phyloP scores from a whole-genome alignment of 805 yeast genomes.

The Scheffersomyces ergatensis region DNA sequence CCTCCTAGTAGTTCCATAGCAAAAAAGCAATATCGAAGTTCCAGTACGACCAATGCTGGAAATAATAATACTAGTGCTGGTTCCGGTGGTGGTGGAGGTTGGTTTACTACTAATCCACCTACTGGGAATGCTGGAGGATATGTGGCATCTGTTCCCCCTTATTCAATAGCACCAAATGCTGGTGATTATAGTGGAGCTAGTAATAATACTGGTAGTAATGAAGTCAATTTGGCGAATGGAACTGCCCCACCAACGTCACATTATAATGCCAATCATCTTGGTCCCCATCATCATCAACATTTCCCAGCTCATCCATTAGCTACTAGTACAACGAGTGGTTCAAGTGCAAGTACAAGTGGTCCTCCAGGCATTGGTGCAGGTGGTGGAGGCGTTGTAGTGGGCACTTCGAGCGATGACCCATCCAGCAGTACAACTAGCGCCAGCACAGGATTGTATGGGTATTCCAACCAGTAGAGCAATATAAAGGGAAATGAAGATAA shows the following conservation, averaged over 20 bases:
- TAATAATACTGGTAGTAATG: background rate
- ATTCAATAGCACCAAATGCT: background rate
- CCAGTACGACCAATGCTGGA: conserved; percentile 1
- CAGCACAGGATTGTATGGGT: background rate
- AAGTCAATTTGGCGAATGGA: background rate
- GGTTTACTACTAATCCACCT: conserved; percentile 1
- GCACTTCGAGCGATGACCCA: background rate
- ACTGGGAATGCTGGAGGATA: background rate
- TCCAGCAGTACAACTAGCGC: background rate
- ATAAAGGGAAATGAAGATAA: background rate
- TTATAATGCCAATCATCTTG: background rate
- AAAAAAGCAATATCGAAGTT: background rate
- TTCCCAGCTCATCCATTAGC: background rate
- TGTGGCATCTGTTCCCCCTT: background rate
- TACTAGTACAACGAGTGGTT: background rate
- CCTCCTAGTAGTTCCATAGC: background rate
- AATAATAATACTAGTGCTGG: background rate
- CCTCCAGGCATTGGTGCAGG: conserved; percentile 1
- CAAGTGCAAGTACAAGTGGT: conserved; percentile 1
- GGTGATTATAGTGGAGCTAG: background rate
- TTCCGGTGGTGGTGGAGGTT: background rate
- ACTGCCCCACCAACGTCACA: background rate
- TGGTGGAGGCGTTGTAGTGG: background rate
- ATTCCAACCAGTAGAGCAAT: background rate
- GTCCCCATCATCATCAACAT: background rate